These are phyloP conservation scores for Kitagawia praeruptora DNA, from an alignment of 129 eudicot genomes.

Conservation along the genomic window DNA sequence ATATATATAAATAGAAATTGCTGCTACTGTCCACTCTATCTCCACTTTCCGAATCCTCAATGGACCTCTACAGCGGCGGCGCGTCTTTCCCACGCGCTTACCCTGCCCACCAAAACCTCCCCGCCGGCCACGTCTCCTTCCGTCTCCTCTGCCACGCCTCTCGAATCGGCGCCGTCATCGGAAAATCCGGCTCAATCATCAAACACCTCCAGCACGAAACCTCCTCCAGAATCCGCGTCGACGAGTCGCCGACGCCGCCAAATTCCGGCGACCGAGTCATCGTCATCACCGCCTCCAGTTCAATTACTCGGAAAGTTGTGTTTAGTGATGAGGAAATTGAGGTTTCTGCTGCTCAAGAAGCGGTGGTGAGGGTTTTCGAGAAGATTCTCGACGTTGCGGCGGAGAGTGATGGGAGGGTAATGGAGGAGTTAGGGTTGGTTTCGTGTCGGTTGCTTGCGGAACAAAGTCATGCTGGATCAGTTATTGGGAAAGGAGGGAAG, in stretches of 20 bases:
- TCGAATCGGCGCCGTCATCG: constrained; percentile 61
- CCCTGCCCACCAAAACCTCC: background rate
- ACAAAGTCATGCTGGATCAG: constrained; percentile 31
- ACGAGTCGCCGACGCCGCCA: constrained; percentile 24
- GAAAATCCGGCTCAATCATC: constrained; percentile 56
- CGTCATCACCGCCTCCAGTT: constrained; percentile 20
- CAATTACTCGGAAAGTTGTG: constrained; percentile 13
- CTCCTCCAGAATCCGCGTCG: constrained; percentile 45
- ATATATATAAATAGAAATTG: background rate
- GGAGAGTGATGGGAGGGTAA: constrained; percentile 28
- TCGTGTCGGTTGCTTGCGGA: constrained; percentile 53
- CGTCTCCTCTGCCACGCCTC: constrained; percentile 67
- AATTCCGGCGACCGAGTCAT: constrained; percentile 41
- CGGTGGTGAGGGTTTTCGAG: constrained; percentile 72
- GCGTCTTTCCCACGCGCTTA: constrained; percentile 17
- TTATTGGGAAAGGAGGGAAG: constrained; percentile 72
- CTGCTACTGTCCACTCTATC: background rate
- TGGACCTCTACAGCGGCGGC: constrained; percentile 18
- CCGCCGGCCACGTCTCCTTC: constrained; percentile 31
- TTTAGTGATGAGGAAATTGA: constrained; percentile 20
- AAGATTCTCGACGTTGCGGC: constrained; percentile 59
- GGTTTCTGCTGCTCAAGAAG: constrained; percentile 71
- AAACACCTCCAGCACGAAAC: constrained; percentile 51
- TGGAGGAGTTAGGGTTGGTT: constrained; percentile 32
- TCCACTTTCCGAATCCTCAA: constrained; percentile 7